Evolutionary conservation across 352 stramenopile species (phyloP).

Genomic region (Phytophthora tentaculata): DNA sequence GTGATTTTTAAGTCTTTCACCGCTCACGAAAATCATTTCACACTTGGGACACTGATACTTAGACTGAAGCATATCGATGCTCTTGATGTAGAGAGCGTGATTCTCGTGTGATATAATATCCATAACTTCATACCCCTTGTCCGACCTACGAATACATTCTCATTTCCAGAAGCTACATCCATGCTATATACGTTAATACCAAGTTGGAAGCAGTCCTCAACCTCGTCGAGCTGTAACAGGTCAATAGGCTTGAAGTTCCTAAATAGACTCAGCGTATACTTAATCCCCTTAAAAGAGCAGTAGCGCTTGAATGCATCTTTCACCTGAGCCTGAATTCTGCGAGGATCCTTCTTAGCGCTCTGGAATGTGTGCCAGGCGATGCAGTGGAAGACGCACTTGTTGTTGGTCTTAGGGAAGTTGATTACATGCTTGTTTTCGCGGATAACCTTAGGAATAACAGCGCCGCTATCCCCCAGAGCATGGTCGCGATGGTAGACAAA

Average conservation of each 20-base stretch:
- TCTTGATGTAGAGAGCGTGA: background rate
- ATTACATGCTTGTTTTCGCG: constrained; percentile 2
- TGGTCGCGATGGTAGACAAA: background rate
- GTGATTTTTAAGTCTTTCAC: background rate
- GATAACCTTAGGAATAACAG: constrained; percentile 1
- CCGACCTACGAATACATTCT: background rate
- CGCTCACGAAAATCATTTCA: background rate
- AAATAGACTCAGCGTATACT: background rate
- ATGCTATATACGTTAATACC: constrained; percentile 2
- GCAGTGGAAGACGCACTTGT: constrained; percentile 1
- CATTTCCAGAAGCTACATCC: background rate
- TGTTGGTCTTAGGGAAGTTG: background rate
- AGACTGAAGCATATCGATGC: background rate
- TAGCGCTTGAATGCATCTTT: background rate
- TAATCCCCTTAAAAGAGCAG: background rate
- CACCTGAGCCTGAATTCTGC: background rate
- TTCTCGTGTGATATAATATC: background rate
- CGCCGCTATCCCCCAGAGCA: background rate
- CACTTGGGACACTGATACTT: background rate
- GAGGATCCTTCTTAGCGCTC: background rate
- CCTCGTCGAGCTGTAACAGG: constrained; percentile 1
- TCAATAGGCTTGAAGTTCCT: constrained; percentile 1
- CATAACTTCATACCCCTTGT: constrained; percentile 1
- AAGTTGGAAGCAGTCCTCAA: background rate
- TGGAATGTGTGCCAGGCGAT: constrained; percentile 1